Base-by-base conservation (phyloP, 352 stramenopile species). In the Phytopythium litorale region DNA sequence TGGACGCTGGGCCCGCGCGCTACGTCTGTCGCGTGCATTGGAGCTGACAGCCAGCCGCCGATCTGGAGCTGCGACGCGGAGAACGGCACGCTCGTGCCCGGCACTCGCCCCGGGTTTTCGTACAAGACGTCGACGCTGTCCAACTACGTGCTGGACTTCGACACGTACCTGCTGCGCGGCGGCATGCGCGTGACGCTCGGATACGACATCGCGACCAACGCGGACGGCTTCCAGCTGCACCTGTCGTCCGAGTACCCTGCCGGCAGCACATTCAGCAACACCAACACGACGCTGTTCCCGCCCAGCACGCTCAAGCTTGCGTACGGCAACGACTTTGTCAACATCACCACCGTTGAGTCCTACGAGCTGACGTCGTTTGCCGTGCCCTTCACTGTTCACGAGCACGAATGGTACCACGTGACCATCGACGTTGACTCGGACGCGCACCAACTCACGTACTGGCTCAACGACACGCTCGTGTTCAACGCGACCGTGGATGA, bases 361-460 rank as follows among this genome's bases (percentile, higher is more conserved):
- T 73, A 73, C 59, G 64, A 66, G 16, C 45, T 70, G 21, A 64
- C 57, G 9, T 58, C 66, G 38, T 73, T 66, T 38, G 32, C 68
- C 40, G 67, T 88, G 67, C 82, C 80, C 25, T 80, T 90, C 54
- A 73, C 70, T 19, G 88, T 92, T 51, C 89, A 89, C 71, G 87
- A 92, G 56, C 70, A 77, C 55, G 84, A 72, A 23, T 78, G 82
- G 50, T 81, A 77, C 66, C 75, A 78, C 23, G 68, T 89, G 46
- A 85, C 89, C 69, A 77, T 92, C 58, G 81, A 75, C 0, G 82
- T 90, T 4, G 84, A 91, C 62, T 75, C 84, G 5, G 64, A 71
- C 4, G 72, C 85, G 21, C 73, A 65, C 25, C 70, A 67, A 51
- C 61, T 68, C 9, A 52, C 60, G 7, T 68, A 71, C 58, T 71